These are phyloP conservation scores for Pseudonitzschia multistriata DNA, from an alignment of 108 stramenopile species.

Conservation along the genomic window DNA sequence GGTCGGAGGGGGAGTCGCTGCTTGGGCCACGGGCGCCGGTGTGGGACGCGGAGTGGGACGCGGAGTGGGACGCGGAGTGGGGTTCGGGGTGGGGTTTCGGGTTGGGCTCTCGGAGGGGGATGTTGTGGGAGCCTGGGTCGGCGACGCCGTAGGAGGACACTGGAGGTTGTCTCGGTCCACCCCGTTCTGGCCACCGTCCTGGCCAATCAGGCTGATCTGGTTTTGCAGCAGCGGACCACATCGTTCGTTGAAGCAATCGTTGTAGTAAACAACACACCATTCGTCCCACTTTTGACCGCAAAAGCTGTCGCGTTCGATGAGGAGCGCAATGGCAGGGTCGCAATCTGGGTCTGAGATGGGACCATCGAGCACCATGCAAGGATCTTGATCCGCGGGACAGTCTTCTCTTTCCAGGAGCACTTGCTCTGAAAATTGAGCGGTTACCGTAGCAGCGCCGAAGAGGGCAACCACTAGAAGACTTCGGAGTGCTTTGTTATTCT, in stretches of 20 bases:
- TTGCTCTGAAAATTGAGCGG: not conserved
- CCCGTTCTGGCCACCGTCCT: not conserved
- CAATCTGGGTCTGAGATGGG: not conserved
- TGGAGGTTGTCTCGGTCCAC: not conserved
- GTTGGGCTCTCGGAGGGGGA: not conserved
- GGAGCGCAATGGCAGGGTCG: not conserved
- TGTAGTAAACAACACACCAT: slow-evolving; percentile 8
- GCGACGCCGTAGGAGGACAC: not conserved
- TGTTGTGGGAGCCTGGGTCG: not conserved
- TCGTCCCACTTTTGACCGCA: slow-evolving; percentile 6
- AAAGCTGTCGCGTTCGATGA: not conserved
- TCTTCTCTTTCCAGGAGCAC: not conserved
- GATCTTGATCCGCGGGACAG: not conserved
- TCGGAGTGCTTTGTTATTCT: not conserved
- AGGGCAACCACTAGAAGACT: not conserved
- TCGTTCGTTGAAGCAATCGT: not conserved
- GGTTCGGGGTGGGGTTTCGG: not conserved
- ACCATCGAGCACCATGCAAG: not conserved
- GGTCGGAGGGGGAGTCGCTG: not conserved
- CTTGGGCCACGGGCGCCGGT: not conserved
- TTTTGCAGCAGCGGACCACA: not conserved
- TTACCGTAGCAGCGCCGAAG: not conserved
- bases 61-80: not conserved
- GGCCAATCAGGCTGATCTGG: not conserved
- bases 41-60: not conserved